Conservation (phyloP, 441 rosid genomes). For the Gossypium davidsonii region DNA sequence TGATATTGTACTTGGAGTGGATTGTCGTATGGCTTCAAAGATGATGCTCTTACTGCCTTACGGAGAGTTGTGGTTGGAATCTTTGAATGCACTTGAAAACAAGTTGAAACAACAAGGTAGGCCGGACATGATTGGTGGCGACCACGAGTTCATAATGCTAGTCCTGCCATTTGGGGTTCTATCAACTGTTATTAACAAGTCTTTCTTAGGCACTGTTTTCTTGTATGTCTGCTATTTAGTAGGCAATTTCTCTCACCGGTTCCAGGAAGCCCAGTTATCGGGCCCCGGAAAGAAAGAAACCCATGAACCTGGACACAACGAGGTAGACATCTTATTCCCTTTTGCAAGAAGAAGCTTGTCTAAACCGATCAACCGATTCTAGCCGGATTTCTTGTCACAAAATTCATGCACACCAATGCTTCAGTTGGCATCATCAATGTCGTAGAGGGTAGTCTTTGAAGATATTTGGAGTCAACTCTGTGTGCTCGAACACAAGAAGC, state of each 20-base stretch:
- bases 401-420: slow-evolving; percentile 73
- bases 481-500: slow-evolving; percentile 25
- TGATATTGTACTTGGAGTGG: slow-evolving; percentile 22
- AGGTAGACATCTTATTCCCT: slow-evolving; percentile 20
- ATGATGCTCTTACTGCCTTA: slow-evolving; percentile 67
- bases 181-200: slow-evolving; percentile 38
- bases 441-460: slow-evolving; percentile 36
- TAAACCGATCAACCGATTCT: slow-evolving; percentile 63
- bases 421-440: slow-evolving; percentile 58
- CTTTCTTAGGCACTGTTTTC: slow-evolving; percentile 46
- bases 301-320: slow-evolving; percentile 5
- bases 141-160: slow-evolving; percentile 53
- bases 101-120: slow-evolving; percentile 51
- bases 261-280: slow-evolving; percentile 52
- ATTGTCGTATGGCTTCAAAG: slow-evolving; percentile 53
- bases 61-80: slow-evolving; percentile 41
- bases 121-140: slow-evolving; percentile 34
- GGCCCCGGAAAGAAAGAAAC: slow-evolving; percentile 20
- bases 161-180: slow-evolving; percentile 56
- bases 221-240: slow-evolving; percentile 64
- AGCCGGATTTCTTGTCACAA: slow-evolving; percentile 69
- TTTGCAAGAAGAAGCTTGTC: slow-evolving; percentile 57
- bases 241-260: slow-evolving; percentile 64
- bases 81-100: slow-evolving; percentile 54
- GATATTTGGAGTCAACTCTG: slow-evolving; percentile 57